Evolutionary conservation across 116 monocot species (phyloP).

Genomic region (Dioscorea cayenensis): DNA sequence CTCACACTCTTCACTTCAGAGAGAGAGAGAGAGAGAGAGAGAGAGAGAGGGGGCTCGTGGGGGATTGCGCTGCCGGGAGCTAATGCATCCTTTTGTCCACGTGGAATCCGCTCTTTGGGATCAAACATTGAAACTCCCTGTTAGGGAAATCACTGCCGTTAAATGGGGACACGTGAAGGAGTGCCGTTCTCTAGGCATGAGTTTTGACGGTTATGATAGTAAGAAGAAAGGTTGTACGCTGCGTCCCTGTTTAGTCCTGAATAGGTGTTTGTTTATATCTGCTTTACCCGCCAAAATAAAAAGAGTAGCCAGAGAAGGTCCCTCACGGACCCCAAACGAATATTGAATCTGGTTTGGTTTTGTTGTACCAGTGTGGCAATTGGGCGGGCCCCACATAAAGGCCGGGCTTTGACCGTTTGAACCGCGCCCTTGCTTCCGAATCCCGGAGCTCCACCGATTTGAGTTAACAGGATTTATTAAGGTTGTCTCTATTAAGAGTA

Average conservation of each 20-base stretch:
- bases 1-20: background rate
- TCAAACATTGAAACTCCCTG: background rate
- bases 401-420: too few species aligned
- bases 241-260: background rate
- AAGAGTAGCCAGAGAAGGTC: background rate
- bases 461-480: too few species aligned
- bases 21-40: background rate
- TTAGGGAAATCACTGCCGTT: too few species aligned
- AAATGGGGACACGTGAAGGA: too few species aligned
- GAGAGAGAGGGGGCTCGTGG: background rate
- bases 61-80: background rate
- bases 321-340: conserved; percentile 2
- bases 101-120: background rate
- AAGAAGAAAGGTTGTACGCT: background rate
- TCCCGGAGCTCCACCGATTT: too few species aligned
- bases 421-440: too few species aligned
- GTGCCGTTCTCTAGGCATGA: too few species aligned
- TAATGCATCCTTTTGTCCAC: background rate
- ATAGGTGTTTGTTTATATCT: background rate
- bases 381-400: too few species aligned
- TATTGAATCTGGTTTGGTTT: background rate
- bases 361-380: background rate
- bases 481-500: too few species aligned
- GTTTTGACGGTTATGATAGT: background rate
- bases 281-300: conserved; percentile 1